Percentiles rank a stretch among this genome's conserved stretches.
Conservation (phyloP, 2,329 filamentous ascomycete genomes). For the Leptographium galeiforme region DNA sequence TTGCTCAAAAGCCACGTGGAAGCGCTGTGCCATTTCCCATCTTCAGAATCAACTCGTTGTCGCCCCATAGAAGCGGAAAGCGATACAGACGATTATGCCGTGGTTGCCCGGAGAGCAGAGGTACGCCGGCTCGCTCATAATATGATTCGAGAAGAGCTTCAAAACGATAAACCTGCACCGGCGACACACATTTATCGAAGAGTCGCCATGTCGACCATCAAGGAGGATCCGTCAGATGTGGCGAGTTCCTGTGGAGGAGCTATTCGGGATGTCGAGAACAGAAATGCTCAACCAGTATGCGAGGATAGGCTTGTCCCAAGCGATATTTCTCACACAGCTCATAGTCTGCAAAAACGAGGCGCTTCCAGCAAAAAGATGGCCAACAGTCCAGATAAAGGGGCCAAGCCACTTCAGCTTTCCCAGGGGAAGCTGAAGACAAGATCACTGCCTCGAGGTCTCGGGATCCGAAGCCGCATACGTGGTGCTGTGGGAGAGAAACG, state of each 20-base stretch:
- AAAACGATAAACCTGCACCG: conserved; percentile 24
- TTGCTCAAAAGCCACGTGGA: conserved; percentile 30
- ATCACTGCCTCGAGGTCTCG: not conserved
- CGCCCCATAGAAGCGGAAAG: conserved; percentile 28
- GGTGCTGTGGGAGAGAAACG: not conserved
- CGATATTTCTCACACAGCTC: not conserved
- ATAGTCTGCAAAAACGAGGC: not conserved
- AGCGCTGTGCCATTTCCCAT: conserved; percentile 32
- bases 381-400: not conserved
- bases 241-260: not conserved
- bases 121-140: conserved; percentile 40
- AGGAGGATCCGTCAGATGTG: conserved; percentile 8
- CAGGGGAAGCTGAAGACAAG: not conserved
- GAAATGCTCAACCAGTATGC: not conserved
- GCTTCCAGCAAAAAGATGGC: not conserved
- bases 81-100: conserved; percentile 32
- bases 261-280: not conserved
- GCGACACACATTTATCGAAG: conserved; percentile 2
- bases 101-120: conserved; percentile 38
- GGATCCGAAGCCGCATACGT: not conserved
- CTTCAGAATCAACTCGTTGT: conserved; percentile 28
- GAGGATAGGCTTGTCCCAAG: not conserved
- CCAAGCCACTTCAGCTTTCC: not conserved
- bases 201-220: conserved; percentile 11
- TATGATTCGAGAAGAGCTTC: conserved; percentile 44